Percentiles rank a stretch among this genome's conserved stretches.
Evolutionary conservation across 805 yeast species (phyloP).

Genomic region (Wickerhamiella allomyrinae): DNA sequence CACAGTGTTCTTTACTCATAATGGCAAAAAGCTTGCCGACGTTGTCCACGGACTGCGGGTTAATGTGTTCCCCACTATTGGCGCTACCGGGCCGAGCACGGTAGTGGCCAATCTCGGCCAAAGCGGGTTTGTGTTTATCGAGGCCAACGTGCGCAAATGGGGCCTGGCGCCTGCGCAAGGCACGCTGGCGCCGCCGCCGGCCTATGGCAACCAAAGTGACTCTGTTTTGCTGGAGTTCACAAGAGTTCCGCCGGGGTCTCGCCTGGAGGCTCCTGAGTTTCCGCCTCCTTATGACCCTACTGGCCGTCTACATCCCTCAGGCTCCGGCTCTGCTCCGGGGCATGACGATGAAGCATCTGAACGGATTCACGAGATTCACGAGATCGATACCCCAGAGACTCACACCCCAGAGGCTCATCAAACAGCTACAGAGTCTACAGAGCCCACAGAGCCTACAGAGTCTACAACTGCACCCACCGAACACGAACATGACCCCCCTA

Average conservation of each 20-base stretch:
- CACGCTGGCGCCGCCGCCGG: slow-evolving; percentile 82
- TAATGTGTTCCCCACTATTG: slow-evolving; percentile 75
- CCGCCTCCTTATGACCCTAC: not conserved
- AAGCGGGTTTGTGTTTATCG: slow-evolving; percentile 77
- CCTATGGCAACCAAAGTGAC: slow-evolving; percentile 64
- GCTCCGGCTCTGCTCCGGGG: too few relatives aligned
- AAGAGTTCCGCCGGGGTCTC: not conserved
- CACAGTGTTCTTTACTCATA: slow-evolving; percentile 81
- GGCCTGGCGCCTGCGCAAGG: slow-evolving; percentile 89
- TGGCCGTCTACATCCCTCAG: too few relatives aligned
- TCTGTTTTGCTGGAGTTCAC: slow-evolving; percentile 45
- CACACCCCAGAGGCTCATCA: too few relatives aligned
- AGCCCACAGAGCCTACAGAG: too few relatives aligned
- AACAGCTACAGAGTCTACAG: too few relatives aligned
- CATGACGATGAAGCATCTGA: too few relatives aligned
- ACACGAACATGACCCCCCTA: too few relatives aligned
- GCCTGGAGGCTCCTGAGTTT: not conserved
- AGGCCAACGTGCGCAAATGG: slow-evolving; percentile 90
- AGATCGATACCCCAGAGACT: too few relatives aligned
- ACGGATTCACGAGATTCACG: too few relatives aligned
- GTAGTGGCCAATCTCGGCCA: slow-evolving; percentile 86
- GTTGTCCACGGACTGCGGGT: slow-evolving; percentile 57
- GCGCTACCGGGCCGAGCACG: slow-evolving; percentile 67
- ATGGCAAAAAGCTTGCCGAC: slow-evolving; percentile 82
- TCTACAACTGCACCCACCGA: too few relatives aligned